Evolutionary conservation across 768 basidiomycete species (phyloP).

Genomic region (Boletus reticulatus): DNA sequence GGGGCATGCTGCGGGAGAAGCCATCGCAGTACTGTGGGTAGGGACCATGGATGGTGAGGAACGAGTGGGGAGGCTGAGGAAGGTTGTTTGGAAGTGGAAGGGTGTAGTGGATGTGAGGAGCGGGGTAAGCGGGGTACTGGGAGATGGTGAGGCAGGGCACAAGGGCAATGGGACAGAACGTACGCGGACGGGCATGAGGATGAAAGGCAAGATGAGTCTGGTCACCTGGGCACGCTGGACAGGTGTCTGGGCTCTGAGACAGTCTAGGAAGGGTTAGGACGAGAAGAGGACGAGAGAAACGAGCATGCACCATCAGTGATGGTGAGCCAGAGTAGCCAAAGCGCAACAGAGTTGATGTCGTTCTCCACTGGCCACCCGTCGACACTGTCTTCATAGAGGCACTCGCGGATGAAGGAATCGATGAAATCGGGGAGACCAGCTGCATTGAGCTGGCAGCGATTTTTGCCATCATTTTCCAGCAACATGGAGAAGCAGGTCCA

Average conservation of each 20-base stretch:
- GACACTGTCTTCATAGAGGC: slow-evolving; percentile 41
- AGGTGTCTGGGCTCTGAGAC: slow-evolving; percentile 24
- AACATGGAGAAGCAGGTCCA: slow-evolving; percentile 54
- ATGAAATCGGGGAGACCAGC: slow-evolving; percentile 50
- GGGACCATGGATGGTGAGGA: slow-evolving; percentile 40
- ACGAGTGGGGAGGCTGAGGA: slow-evolving; percentile 24
- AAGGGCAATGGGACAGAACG: neutral
- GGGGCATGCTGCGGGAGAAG: slow-evolving; percentile 30
- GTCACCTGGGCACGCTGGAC: slow-evolving; percentile 29
- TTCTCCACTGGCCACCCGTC: slow-evolving; percentile 61
- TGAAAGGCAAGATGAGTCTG: slow-evolving; percentile 41
- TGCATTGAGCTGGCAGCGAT: slow-evolving; percentile 52
- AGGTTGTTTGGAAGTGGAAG: slow-evolving; percentile 43
- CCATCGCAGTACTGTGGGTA: slow-evolving; percentile 46
- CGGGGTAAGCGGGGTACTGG: slow-evolving; percentile 55
- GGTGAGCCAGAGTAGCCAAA: slow-evolving; percentile 67
- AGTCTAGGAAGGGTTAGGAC: slow-evolving; percentile 29
- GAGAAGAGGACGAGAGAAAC: neutral
- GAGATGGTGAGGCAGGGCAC: neutral
- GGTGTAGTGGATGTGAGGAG: slow-evolving; percentile 58
- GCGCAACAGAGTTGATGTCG: slow-evolving; percentile 45
- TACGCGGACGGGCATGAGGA: slow-evolving; percentile 52
- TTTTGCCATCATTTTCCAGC: slow-evolving; percentile 67
- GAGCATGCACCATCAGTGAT: slow-evolving; percentile 46
- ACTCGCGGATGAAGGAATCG: slow-evolving; percentile 42